Evolutionary conservation across 2,329 filamentous ascomycete species (phyloP).

Genomic region (Aureobasidium subglaciale): DNA sequence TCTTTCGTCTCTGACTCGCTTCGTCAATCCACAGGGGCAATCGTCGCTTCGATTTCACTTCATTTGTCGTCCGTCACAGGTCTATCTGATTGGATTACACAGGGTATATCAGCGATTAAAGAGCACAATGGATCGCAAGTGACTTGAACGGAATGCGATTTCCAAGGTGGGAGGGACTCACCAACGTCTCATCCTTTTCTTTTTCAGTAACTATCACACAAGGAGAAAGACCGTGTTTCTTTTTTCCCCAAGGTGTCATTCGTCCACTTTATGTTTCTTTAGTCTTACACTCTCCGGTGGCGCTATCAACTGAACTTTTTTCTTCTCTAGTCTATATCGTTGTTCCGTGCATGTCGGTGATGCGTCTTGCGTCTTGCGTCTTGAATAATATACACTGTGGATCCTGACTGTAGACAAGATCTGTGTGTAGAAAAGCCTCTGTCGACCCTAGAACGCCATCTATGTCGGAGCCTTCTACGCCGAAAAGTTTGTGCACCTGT

Average conservation of each 20-base stretch:
- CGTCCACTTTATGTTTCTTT: neutral
- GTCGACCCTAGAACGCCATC: too few species aligned
- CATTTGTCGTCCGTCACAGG: neutral
- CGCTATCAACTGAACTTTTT: slow-evolving; percentile 10
- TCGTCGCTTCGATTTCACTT: neutral
- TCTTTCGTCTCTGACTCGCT: slow-evolving; percentile 1
- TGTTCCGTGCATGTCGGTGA: too few species aligned
- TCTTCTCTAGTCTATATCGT: too few species aligned
- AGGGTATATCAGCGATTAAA: neutral
- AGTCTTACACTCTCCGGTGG: slow-evolving; percentile 5
- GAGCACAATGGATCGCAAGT: neutral
- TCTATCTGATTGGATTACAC: neutral
- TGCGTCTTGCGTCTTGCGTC: too few species aligned
- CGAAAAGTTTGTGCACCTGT: too few species aligned
- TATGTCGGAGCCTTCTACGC: too few species aligned
- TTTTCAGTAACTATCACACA: neutral
- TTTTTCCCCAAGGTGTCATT: neutral
- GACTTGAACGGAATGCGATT: neutral
- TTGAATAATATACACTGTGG: too few species aligned
- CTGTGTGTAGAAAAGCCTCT: too few species aligned
- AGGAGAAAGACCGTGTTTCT: neutral
- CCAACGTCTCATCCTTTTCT: neutral
- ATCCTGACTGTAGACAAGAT: too few species aligned
- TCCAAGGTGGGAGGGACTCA: neutral
- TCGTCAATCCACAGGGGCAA: neutral